Base-by-base conservation (phyloP, 768 basidiomycete genomes). In the Tylopilus subfusipes region DNA sequence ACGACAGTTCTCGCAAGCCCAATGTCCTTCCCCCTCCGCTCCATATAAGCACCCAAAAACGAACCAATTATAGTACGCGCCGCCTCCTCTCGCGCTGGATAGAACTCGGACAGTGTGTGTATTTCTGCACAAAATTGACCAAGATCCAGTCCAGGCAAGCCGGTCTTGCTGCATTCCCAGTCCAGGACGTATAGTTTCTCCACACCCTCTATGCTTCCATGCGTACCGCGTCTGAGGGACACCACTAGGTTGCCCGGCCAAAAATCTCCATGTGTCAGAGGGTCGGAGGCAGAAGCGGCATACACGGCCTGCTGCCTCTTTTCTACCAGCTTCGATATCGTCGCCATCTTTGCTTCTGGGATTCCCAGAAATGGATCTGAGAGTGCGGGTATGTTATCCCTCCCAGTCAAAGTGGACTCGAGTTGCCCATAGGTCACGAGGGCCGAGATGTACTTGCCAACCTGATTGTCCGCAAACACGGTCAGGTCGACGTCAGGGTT, bases 201-300 rank as follows among this genome's bases (percentile, higher is more conserved):
- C 36, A 83, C 59, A 11, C 55, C 57, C 14, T 56, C 65, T 49
- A 55, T 45, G 2, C 25, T 50, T 13, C 72, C 72, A 8, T 64
- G 64, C 13, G 39, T n/a, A 1, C 68, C 63, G 7, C 62, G 62
- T 45, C 67, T 67, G 12, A 76, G 63, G 12, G 59, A 65, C n/a
- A 86, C 59, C 56, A 86, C 71, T 43, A 88, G 58, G 61, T 88
- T 88, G 0, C 85, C 86, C 2, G 86, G 79, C 85, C 86, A 88
- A 59, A 88, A 83, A 65, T 88, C 87, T 0, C 87, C 86, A 12
- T 70, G 69, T 21, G 68, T 72, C 54, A 71, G 44, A 12, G 69
- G 61, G 44, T 74, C 73, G 33, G 62, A 53, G 27, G 64, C 29
- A 3, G 57, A 60, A 12, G 66, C 64, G 24, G 64, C 64, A 24